Base-by-base conservation (phyloP, 306 rosid genomes). In the Betula pendula region DNA sequence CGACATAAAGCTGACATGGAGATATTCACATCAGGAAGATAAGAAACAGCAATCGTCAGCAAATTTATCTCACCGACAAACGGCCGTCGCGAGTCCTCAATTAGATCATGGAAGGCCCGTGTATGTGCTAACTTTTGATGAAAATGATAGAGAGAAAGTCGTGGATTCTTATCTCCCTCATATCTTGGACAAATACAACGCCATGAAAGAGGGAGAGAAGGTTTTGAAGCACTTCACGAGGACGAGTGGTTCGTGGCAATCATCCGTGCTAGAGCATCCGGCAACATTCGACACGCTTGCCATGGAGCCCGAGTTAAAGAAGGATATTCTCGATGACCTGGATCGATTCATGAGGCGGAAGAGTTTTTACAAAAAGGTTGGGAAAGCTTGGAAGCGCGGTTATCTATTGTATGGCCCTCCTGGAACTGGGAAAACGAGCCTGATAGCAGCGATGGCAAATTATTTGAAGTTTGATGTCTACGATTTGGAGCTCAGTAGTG, bases 351-450 rank as follows among this genome's bases (percentile, higher is more conserved):
- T 85, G 76, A 77, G 72, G 65, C 65, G 89, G 71, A 85, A 82
- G 56, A 79, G 79, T 17, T 45, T 85, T 4, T 85, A 85, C 35
- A 77, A 79, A 71, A 85, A 35, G 66, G 82, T 85, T 4, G 89
- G 84, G 2, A 85, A 85, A 68, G 82, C 86, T 1, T 85, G 89
- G 89, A 85, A 85, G 59, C 84, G 86, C 33, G 86, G 89, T 0
- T 85, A 85, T 33, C 44, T 85, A 0, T 43, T 85, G 69, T 85
- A 76, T 63, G 86, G 89, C 0, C 86, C 86, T 38, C 89, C 89
- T 0, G 86, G 89, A 8, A 85, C 86, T 0, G 86, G 89, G 29
- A 85, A 85, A 74, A 82, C 89, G 1, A 85, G 84, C 50, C 80
- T 85, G 19, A 58, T 85, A 38, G 89, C 81, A 0, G 86, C 86